These are phyloP conservation scores for Gamsiella multidivaricata DNA, from an alignment of 192 early-diverging fungal species.

Conservation along the genomic window DNA sequence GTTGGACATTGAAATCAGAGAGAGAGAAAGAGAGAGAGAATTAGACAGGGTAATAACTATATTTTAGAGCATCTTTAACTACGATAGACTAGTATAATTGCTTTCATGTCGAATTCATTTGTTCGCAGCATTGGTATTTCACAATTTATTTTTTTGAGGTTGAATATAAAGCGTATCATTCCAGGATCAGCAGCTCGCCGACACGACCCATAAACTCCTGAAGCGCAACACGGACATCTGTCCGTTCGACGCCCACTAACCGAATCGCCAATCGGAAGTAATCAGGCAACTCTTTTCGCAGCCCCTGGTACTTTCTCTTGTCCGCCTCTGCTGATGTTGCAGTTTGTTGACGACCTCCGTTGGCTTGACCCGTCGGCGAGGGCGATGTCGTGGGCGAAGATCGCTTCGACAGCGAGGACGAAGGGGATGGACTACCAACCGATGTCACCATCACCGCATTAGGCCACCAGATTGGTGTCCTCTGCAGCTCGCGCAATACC, in stretches of 20 bases:
- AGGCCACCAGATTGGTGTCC: conserved; percentile 55
- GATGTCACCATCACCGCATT: conserved; percentile 27
- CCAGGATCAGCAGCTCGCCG: conserved; percentile 46
- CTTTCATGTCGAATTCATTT: neutral
- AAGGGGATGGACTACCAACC: conserved; percentile 1
- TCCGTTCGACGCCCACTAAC: conserved; percentile 55
- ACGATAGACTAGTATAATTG: no score
- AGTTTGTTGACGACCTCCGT: conserved; percentile 11
- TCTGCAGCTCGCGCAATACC: conserved; percentile 54
- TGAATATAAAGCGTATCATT: no score
- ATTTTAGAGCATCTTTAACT: no score
- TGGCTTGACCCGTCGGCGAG: conserved; percentile 8
- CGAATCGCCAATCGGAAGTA: conserved; percentile 55
- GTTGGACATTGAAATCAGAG: neutral
- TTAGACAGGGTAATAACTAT: no score
- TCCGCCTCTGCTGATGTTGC: conserved; percentile 24
- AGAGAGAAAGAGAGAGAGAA: neutral
- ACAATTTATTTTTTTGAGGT: no score
- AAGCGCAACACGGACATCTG: conserved; percentile 54
- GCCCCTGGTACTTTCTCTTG: conserved; percentile 50
- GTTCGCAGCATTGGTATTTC: neutral
- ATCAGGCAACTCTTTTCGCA: conserved; percentile 55
- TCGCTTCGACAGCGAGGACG: conserved; percentile 15
- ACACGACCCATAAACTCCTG: conserved; percentile 60
- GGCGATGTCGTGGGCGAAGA: conserved; percentile 25